phyloP scores from a whole-genome alignment of 805 yeast genomes.

The Metschnikowia peoriensis region DNA sequence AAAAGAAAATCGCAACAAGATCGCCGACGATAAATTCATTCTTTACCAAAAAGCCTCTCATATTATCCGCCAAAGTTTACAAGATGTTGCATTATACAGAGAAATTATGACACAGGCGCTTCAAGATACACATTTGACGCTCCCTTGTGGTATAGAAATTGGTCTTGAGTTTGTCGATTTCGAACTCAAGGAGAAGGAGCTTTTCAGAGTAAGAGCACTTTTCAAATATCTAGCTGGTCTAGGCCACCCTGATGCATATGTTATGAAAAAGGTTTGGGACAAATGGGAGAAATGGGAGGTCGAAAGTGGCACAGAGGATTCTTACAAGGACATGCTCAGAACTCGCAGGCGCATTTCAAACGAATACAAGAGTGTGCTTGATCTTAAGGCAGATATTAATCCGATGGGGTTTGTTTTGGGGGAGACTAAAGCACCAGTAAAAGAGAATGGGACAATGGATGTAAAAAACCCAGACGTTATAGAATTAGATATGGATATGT shows the following conservation, averaged over 20 bases:
- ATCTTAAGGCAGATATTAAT: conserved; percentile 18
- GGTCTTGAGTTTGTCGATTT: conserved; percentile 53
- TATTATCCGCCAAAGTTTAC: conserved; percentile 5
- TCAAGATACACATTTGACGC: conserved; percentile 42
- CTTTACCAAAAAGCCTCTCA: conserved; percentile 17
- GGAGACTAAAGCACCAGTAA: conserved; percentile 20
- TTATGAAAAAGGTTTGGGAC: conserved; percentile 46
- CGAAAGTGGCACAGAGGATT: conserved; percentile 63
- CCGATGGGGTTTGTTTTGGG: conserved; percentile 51
- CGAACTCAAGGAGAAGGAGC: conserved; percentile 55
- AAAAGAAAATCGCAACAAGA: conserved; percentile 13
- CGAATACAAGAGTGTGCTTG: conserved; percentile 17
- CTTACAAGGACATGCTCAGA: conserved; percentile 72
- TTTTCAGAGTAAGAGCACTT: conserved; percentile 60
- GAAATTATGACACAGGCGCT: conserved; percentile 46
- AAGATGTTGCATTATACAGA: conserved; percentile 21
- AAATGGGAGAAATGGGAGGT: conserved; percentile 77
- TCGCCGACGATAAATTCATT: conserved; percentile 24
- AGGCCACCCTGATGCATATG: conserved; percentile 21
- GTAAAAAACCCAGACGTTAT: conserved; percentile 59
- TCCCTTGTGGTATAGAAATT: conserved; percentile 40
- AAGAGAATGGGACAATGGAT: not conserved
- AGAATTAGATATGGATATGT: conserved; percentile 50
- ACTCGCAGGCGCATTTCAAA: conserved; percentile 46
- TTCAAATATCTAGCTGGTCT: conserved; percentile 38